These are phyloP conservation scores for Fusarium sp. DNA, from an alignment of 2,329 filamentous ascomycete genomes.

Conservation along the genomic window DNA sequence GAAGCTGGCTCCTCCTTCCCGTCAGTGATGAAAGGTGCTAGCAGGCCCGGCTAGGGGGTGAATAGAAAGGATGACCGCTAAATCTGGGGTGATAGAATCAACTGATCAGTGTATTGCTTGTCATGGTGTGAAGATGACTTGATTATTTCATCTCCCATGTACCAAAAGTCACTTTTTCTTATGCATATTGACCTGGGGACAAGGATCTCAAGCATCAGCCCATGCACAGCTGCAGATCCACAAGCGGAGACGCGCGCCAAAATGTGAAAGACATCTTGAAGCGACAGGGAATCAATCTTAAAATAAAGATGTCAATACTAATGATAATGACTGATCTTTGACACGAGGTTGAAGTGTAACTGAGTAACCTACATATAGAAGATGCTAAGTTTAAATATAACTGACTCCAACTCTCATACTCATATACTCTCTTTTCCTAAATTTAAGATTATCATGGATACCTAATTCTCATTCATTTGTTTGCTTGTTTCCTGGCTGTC, in stretches of 20 bases:
- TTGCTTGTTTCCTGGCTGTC: not conserved
- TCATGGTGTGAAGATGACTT: not conserved
- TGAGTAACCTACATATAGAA: not conserved
- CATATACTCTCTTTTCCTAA: not conserved
- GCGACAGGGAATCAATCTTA: constrained; percentile 10
- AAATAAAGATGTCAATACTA: constrained; percentile 12
- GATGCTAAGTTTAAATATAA: no score
- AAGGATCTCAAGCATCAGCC: constrained; percentile 36
- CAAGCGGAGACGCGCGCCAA: constrained; percentile 40
- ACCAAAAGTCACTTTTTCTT: not conserved
- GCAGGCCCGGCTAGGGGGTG: not conserved
- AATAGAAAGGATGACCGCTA: not conserved
- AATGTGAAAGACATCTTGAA: constrained; percentile 22
- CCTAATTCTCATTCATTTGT: not conserved
- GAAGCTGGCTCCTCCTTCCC: constrained; percentile 34
- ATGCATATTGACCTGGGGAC: not conserved
- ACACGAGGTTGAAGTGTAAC: not conserved
- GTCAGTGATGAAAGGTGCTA: constrained; percentile 35
- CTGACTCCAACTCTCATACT: not conserved
- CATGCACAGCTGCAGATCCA: constrained; percentile 41
- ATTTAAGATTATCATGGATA: not conserved
- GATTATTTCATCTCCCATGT: not conserved
- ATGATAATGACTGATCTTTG: not conserved
- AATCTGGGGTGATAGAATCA: not conserved
- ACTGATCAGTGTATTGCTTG: not conserved